A percentile compares a stretch with the other conserved stretches of the same genome.
Evolutionary conservation across 495 filamentous ascomycete species (phyloP).

Genomic region (Hypoxylon fragiforme): DNA sequence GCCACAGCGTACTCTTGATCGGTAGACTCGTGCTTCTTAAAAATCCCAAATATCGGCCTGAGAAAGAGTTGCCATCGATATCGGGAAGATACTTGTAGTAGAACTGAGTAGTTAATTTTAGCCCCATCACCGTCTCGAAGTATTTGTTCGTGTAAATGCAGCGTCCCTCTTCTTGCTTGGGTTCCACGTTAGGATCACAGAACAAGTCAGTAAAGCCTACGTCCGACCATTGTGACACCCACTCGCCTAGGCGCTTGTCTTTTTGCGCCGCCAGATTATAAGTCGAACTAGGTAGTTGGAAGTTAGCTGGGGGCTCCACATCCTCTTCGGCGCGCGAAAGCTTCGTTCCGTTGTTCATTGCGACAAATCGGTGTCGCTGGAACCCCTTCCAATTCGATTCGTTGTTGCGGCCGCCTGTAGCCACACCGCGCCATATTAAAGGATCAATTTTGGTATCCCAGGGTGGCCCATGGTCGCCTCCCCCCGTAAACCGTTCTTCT

Average conservation of each 20-base stretch:
- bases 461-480: conserved; percentile 49
- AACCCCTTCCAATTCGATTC: conserved; percentile 64
- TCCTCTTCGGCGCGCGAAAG: conserved; percentile 49
- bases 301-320: conserved; percentile 41
- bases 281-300: conserved; percentile 40
- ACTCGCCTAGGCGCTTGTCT: conserved; percentile 40
- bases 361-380: conserved; percentile 70
- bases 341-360: conserved; percentile 64
- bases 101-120: conserved; percentile 61
- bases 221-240: conserved; percentile 48
- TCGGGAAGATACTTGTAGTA: conserved; percentile 64
- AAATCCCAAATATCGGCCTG: conserved; percentile 71
- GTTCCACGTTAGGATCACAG: conserved; percentile 40
- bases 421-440: conserved; percentile 70
- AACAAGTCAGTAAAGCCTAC: conserved; percentile 53
- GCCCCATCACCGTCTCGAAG: conserved; percentile 41
- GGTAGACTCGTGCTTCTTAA: conserved; percentile 64
- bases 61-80: conserved; percentile 74
- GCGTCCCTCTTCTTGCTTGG: conserved; percentile 36
- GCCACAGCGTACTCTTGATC: conserved; percentile 73
- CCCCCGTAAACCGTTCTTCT: conserved; percentile 68
- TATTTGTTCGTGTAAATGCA: conserved; percentile 57
- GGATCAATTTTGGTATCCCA: conserved; percentile 61
- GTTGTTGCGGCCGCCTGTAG: conserved; percentile 63
- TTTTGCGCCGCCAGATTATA: conserved; percentile 44